Base-by-base conservation (phyloP, 2,329 filamentous ascomycete genomes). In the Pseudopithomyces maydicus region DNA sequence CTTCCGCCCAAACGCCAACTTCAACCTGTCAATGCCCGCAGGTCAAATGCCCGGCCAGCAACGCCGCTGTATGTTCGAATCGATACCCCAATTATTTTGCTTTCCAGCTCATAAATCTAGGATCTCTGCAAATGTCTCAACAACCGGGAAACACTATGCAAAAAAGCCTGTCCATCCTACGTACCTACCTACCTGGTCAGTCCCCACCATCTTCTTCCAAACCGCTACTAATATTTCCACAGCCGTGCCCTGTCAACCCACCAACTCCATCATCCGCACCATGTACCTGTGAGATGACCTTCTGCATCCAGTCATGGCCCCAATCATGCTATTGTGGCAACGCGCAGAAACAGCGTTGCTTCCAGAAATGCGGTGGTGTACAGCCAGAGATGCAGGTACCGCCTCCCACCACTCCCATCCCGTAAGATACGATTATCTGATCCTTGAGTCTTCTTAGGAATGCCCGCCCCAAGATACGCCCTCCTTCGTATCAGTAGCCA, bases 321-420 rank as follows among this genome's bases (percentile, higher is more conserved):
- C 50, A 64, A 1, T 69, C 65, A 2, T 75, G 73, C 47, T 55
- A 68, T 53, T 75, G 73, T 52, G 50, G 50, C n/a, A 69, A 71
- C 48, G 56, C 46, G n/a, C 59, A 52, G 17, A 63, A 63, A 32
- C 53, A 63, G 23, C 48, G n/a, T 2, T 75, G 72, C 52, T 70
- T 59, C 36, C 48, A 68, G 1, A 66, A 65, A 26, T 75, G 72
- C 54, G 72, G 72, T 2, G 71, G 72, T 3, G 26, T 36, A 7
- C 41, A 48, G 32, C 68, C 70, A 3, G 54, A 49, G 1, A 43
- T 56, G 8, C 35, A 57, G 15, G 65, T 66, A 57, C 32, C 45
- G 23, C 26, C 11, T 29, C 6, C 39, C 23, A 20, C 39, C 19
- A 2, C 47, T 12, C 36, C 23, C 29, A 19, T 7, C 17, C 33